Percentiles rank a stretch among this genome's conserved stretches.
Evolutionary conservation across 1,284 basidiomycete genomes (phyloP).

Genomic region (Mycena citricolor): DNA sequence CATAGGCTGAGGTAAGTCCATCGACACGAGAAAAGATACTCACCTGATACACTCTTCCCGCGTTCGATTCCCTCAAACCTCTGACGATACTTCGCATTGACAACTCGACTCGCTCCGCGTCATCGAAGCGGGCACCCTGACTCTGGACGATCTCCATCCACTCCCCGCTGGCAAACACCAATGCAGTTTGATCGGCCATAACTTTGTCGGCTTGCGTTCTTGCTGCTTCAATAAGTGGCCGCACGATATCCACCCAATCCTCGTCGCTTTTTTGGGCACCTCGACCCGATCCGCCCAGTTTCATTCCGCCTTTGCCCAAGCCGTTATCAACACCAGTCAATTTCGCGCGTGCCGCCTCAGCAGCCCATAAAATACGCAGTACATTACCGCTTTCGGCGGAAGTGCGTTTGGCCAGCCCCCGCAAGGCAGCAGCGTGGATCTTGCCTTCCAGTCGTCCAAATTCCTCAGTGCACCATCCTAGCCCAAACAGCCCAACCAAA

Average conservation of each 20-base stretch:
- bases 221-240: too few species aligned
- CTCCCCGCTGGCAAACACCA: slow-evolving; percentile 65
- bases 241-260: slow-evolving; percentile 61
- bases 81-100: slow-evolving; percentile 65
- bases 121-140: slow-evolving; percentile 71
- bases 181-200: slow-evolving; percentile 49
- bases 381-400: slow-evolving; percentile 63
- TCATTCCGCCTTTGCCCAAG: too few species aligned
- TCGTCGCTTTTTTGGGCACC: too few species aligned
- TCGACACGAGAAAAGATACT: slow-evolving; percentile 11
- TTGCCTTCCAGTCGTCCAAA: slow-evolving; percentile 70
- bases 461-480: slow-evolving; percentile 82
- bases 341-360: slow-evolving; percentile 60
- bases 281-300: too few species aligned
- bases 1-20: slow-evolving; percentile 8
- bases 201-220: slow-evolving; percentile 39
- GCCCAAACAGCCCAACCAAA: slow-evolving; percentile 78
- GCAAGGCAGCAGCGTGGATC: slow-evolving; percentile 66
- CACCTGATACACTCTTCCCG: slow-evolving; percentile 73
- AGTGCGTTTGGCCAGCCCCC: slow-evolving; percentile 68
- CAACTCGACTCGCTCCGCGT: slow-evolving; percentile 69
- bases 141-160: slow-evolving; percentile 72
- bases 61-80: slow-evolving; percentile 59
- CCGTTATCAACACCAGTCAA: too few species aligned
- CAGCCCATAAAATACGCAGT: slow-evolving; percentile 66